Evolutionary conservation across 2,329 filamentous ascomycete genomes (phyloP), one percentile per base, ranked within the genome.

Genomic region (Chaetothyriales sp.): DNA sequence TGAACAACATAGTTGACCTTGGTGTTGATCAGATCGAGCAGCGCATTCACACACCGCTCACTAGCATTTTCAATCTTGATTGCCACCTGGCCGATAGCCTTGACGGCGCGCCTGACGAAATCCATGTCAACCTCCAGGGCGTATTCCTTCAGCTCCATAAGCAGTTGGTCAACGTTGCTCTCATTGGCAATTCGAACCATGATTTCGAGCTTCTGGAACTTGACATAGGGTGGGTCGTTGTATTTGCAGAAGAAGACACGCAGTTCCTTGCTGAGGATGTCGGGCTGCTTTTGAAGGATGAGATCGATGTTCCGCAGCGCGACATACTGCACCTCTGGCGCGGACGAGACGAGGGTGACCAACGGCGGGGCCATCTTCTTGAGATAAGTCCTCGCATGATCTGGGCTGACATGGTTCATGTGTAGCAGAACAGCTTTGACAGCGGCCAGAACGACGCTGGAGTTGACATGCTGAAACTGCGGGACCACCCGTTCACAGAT

Each of bases 191-290:
- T 96, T 67, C 92, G 83, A 46, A 98, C 90, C 92, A 98, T 96
- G 56, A 96, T 96, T 65, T 98, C 92, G 47, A 98, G 78, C 65
- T 98, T 98, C 65, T 95, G 85, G 53, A 98, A 80, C 68, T 98
- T 98, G 62, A 98, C 82, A 65, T 98, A 98, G 19, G 88, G 88
- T 1, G 92, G 90, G 61, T 98, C 92, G 65, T 96, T 96, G 73
- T 98, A 98, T 71, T 98, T 98, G 82, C 92, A 98, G 72, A 98
- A 98, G 72, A 98, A 98, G 7, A 98, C 92, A 44, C 92, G 81
- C 62, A 98, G 80, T 68, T 98, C 92, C 68, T 96, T 96, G 74
- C 86, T 94, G 8, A 98, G 76, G 51, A 98, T 95, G 59, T 95
- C 89, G 9, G 92, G 88, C 67, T 95, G 90, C 60, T 93, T 92